These are phyloP conservation scores for Hypoxylon perforatum DNA, from an alignment of 495 filamentous ascomycete species.

Conservation along the genomic window DNA sequence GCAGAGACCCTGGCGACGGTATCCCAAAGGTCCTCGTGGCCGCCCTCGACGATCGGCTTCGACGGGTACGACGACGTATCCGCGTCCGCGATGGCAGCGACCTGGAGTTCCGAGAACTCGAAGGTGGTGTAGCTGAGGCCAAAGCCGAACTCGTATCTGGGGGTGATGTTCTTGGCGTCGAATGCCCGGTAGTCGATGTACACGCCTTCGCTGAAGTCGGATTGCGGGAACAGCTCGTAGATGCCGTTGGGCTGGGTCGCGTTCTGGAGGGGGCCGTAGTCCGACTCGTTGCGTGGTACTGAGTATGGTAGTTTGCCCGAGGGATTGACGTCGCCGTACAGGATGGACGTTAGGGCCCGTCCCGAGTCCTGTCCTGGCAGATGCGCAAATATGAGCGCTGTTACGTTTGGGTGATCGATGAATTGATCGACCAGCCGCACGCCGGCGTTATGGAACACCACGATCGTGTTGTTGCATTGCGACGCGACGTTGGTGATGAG, in stretches of 20 bases:
- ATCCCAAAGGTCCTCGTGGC: conserved; percentile 69
- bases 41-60: conserved; percentile 63
- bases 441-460: conserved; percentile 70
- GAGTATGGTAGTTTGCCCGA: conserved; percentile 78
- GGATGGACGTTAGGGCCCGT: conserved; percentile 63
- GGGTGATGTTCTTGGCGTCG: conserved; percentile 69
- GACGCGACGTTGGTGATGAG: conserved; percentile 68
- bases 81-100: conserved; percentile 43
- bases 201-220: conserved; percentile 72
- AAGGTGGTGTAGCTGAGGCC: conserved; percentile 78
- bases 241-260: conserved; percentile 49
- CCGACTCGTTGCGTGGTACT: conserved; percentile 69
- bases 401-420: conserved; percentile 71
- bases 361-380: conserved; percentile 72
- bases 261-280: conserved; percentile 63
- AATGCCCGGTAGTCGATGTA: conserved; percentile 77
- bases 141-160: conserved; percentile 78
- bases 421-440: conserved; percentile 67
- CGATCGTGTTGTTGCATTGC: conserved; percentile 69
- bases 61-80: conserved; percentile 48
- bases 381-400: conserved; percentile 69
- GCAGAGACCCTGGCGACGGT: conserved; percentile 62
- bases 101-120: conserved; percentile 54
- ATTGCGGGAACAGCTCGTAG: conserved; percentile 63
- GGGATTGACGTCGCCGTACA: conserved; percentile 69